Percentiles rank a stretch among this genome's conserved stretches.
Evolutionary conservation across 2,329 filamentous ascomycete species (phyloP).

Genomic region (Trichoderma koningiopsis): DNA sequence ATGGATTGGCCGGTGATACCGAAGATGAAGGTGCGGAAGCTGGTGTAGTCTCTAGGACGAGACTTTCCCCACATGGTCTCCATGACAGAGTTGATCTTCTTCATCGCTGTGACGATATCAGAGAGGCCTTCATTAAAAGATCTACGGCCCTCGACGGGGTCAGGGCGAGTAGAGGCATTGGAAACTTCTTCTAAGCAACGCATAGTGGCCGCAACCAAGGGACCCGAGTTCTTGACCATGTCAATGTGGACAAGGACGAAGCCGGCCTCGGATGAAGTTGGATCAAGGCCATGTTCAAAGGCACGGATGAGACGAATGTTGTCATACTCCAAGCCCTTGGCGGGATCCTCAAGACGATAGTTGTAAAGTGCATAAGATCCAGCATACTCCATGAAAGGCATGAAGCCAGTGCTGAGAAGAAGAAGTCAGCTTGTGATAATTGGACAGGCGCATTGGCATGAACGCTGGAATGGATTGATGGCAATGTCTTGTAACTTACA

Average conservation of each 20-base stretch:
- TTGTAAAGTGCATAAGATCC: conserved; percentile 70
- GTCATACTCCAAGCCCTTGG: conserved; percentile 59
- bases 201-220: conserved; percentile 72
- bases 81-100: conserved; percentile 77
- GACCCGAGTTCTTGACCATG: conserved; percentile 87
- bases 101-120: conserved; percentile 60
- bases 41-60: conserved; percentile 79
- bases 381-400: conserved; percentile 88
- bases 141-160: conserved; percentile 45
- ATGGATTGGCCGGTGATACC: conserved; percentile 91
- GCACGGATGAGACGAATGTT: conserved; percentile 84
- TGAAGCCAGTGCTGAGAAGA: conserved; percentile 64
- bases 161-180: conserved; percentile 34
- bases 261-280: conserved; percentile 84
- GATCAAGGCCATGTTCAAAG: conserved; percentile 87
- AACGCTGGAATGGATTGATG: too few species aligned
- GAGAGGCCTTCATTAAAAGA: conserved; percentile 66
- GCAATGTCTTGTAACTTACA: conserved; percentile 63
- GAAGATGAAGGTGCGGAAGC: conserved; percentile 95
- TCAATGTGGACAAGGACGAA: conserved; percentile 96
- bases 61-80: conserved; percentile 91
- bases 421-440: not conserved
- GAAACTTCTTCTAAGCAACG: conserved; percentile 62
- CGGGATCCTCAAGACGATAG: conserved; percentile 62
- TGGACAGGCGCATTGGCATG: not conserved